Evolutionary conservation across 805 yeast species (phyloP).

Genomic region (Cyberlindnera mycetangii): DNA sequence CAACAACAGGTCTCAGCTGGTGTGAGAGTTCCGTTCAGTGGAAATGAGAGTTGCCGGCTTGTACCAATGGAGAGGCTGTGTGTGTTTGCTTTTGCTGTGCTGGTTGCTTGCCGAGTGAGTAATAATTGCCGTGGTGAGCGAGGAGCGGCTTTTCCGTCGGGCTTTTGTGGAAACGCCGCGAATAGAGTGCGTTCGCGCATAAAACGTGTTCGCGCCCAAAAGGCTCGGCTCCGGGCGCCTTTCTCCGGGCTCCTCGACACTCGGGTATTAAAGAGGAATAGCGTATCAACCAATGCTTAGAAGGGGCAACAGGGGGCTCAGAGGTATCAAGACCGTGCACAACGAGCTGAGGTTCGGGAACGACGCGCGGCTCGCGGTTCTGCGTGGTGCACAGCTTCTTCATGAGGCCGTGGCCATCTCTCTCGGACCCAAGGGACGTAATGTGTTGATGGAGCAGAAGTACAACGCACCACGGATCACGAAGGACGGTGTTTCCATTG

Average conservation of each 20-base stretch:
- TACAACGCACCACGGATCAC: slow-evolving; percentile 98
- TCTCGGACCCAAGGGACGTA: slow-evolving; percentile 97
- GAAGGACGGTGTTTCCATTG: slow-evolving; percentile 98
- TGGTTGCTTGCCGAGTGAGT: too few species aligned
- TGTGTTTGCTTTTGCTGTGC: too few species aligned
- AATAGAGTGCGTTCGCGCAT: too few species aligned
- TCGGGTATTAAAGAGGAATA: too few species aligned
- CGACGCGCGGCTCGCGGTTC: slow-evolving; percentile 92
- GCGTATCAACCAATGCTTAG: too few species aligned
- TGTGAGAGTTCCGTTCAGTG: slow-evolving; percentile 7
- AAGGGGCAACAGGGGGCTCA: slow-evolving; percentile 9
- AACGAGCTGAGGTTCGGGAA: slow-evolving; percentile 96
- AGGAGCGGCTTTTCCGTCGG: too few species aligned
- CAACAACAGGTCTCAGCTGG: slow-evolving; percentile 1
- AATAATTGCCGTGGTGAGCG: too few species aligned
- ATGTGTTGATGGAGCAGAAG: slow-evolving; percentile 92
- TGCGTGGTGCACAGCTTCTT: slow-evolving; percentile 90
- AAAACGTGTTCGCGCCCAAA: too few species aligned
- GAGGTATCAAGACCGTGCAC: slow-evolving; percentile 42
- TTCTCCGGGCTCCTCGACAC: too few species aligned
- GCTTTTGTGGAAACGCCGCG: too few species aligned
- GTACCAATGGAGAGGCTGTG: too few species aligned
- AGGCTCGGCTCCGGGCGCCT: too few species aligned
- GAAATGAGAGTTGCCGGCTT: neutral
- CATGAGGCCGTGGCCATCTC: slow-evolving; percentile 97